Conservation (phyloP, 2,329 filamentous ascomycete genomes). For the Ascochyta lentis region DNA sequence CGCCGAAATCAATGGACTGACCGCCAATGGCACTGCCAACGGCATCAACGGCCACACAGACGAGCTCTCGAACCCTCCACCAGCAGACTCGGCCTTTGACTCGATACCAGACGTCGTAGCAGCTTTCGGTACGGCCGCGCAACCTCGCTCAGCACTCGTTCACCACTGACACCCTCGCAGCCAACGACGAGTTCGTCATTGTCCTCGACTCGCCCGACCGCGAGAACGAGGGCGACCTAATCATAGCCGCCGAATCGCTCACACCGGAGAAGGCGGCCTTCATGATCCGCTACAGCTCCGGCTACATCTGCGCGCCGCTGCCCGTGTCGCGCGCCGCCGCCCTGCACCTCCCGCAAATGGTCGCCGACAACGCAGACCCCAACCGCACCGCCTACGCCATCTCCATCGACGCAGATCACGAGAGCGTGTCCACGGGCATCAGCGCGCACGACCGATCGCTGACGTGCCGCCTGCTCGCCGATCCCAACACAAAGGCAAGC, state of each 20-base stretch:
- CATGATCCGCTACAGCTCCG: slow-evolving; percentile 87
- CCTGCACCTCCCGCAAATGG: slow-evolving; percentile 90
- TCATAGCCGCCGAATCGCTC: slow-evolving; percentile 85
- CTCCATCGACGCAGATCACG: slow-evolving; percentile 79
- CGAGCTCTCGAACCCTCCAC: slow-evolving; percentile 31
- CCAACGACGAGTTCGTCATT: slow-evolving; percentile 84
- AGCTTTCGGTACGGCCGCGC: slow-evolving; percentile 49
- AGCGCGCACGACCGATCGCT: slow-evolving; percentile 85
- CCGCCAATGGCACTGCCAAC: slow-evolving; percentile 28
- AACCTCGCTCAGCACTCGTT: background rate
- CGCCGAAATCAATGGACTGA: slow-evolving; percentile 25
- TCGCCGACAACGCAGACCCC: slow-evolving; percentile 75
- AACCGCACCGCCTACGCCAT: slow-evolving; percentile 94
- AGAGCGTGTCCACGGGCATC: slow-evolving; percentile 79
- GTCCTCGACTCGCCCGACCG: slow-evolving; percentile 91
- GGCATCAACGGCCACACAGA: slow-evolving; percentile 21
- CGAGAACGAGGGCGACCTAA: slow-evolving; percentile 98
- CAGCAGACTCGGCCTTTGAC: slow-evolving; percentile 52
- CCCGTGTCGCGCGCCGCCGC: slow-evolving; percentile 69
- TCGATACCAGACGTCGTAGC: slow-evolving; percentile 55
- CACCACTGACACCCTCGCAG: slow-evolving; percentile 25
- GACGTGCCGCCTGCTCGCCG: slow-evolving; percentile 79
- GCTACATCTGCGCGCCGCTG: slow-evolving; percentile 89
- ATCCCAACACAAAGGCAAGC: slow-evolving; percentile 59
- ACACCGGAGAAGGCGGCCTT: slow-evolving; percentile 94